Conservation (phyloP, 768 basidiomycete species). For the Rhizopogon vulgaris region DNA sequence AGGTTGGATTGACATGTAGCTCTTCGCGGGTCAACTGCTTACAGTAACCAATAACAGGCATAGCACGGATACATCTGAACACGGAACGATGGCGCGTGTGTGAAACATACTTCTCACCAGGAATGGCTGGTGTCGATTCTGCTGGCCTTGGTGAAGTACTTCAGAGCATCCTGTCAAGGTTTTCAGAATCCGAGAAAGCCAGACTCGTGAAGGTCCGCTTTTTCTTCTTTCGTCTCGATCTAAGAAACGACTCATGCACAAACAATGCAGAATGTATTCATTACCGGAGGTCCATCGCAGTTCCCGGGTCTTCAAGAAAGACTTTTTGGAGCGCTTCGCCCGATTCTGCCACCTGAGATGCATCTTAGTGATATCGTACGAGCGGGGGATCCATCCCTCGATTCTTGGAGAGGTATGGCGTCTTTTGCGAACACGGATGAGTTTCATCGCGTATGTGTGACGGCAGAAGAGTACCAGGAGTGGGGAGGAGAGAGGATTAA, state of each 20-base stretch:
- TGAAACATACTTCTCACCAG: slow-evolving; percentile 89
- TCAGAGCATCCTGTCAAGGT: slow-evolving; percentile 73
- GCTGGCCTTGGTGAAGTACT: slow-evolving; percentile 93
- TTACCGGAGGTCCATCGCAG: slow-evolving; percentile 79
- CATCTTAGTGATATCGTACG: slow-evolving; percentile 49
- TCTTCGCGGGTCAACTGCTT: neutral
- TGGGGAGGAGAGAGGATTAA: slow-evolving; percentile 82
- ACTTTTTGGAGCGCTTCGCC: slow-evolving; percentile 69
- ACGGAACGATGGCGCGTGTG: slow-evolving; percentile 87
- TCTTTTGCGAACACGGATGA: slow-evolving; percentile 54
- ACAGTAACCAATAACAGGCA: slow-evolving; percentile 30
- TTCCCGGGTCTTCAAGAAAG: slow-evolving; percentile 64
- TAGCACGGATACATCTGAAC: slow-evolving; percentile 79
- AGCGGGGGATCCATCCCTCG: slow-evolving; percentile 61
- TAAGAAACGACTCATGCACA: neutral
- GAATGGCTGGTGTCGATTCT: slow-evolving; percentile 92
- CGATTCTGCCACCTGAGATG: slow-evolving; percentile 81
- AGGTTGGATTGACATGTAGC: slow-evolving; percentile 30
- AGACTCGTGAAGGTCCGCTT: slow-evolving; percentile 66
- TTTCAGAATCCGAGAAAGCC: slow-evolving; percentile 59
- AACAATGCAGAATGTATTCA: slow-evolving; percentile 68
- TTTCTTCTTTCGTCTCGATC: neutral
- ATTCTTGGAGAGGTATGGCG: slow-evolving; percentile 95
- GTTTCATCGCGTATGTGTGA: slow-evolving; percentile 54
- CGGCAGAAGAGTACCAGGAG: slow-evolving; percentile 82